Base-by-base conservation (phyloP, 2,329 filamentous ascomycete species). In the Xylaria sp. region DNA sequence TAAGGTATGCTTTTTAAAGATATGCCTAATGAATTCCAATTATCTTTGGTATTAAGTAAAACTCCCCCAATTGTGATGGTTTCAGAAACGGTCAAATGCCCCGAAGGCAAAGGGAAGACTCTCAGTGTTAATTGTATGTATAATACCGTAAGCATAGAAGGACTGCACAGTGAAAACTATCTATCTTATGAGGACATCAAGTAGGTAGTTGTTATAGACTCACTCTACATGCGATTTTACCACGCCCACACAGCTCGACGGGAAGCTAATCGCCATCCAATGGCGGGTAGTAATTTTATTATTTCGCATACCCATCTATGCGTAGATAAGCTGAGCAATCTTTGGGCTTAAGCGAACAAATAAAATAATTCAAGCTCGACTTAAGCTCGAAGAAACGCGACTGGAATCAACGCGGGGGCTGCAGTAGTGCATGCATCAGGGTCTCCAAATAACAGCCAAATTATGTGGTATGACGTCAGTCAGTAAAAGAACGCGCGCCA, bases 391-490 rank as follows among this genome's bases (percentile, higher is more conserved):
- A 17, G 38, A 2, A 42, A 42, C 4, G 15, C 38, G 15, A n/a
- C 38, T 15, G 38, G n/a, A 42, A 17, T n/a, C 15, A 17, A 17
- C n/a, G 38, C 38, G n/a, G 49, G 49, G 49, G 3, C 9, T 27
- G 7, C 51, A 39, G 51, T 17, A 54, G 50, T 29, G 36, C 29
- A 55, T 38, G 50, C 22, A 29, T 27, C 2, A 5, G 53, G 25
- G 25, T 42, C 45, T 39, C 22, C 11, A n/a, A 42, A 27, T 31
- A 27, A 38, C 13, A n/a, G 5, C 9, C 2, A 22, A 29, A n/a
- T 31, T 29, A 60, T 51, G 33, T 6, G 9, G 29, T 31, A 62
- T 62, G 60, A 62, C 60, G 50, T 62, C 50, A 47, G 50, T 49
- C 13, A n/a, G n/a, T 39, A 31, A 15, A 9, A 20, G n/a, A 49